phyloP scores from a whole-genome alignment of 148 eudicot genomes.

The Bassia scoparia region DNA sequence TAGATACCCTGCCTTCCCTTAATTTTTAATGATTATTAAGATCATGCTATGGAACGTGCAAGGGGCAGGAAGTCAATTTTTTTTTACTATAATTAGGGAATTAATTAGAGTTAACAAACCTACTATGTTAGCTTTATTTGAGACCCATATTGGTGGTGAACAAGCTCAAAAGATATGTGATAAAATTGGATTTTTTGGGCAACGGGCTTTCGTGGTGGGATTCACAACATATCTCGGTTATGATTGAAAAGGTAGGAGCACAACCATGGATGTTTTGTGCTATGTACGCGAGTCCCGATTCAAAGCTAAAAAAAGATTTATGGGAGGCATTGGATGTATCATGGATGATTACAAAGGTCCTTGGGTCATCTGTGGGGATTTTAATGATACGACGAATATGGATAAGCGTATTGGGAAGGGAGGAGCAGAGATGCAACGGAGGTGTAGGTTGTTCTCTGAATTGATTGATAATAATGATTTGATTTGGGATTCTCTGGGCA shows the following conservation, averaged over 20 bases:
- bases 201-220: neutral
- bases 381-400: too few relatives aligned
- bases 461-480: neutral
- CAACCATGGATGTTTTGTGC: too few relatives aligned
- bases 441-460: neutral
- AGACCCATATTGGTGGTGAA: neutral
- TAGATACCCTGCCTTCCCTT: neutral
- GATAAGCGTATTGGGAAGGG: neutral
- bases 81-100: neutral
- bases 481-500: neutral
- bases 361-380: too few relatives aligned
- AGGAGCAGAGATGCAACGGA: neutral
- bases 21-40: neutral
- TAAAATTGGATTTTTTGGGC: neutral
- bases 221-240: too few relatives aligned
- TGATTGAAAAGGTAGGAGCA: too few relatives aligned
- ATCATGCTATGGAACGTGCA: neutral
- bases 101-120: neutral
- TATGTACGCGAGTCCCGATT: too few relatives aligned
- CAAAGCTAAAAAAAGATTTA: too few relatives aligned
- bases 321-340: too few relatives aligned
- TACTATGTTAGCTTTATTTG: neutral
- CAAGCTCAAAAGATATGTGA: neutral
- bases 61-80: neutral
- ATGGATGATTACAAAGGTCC: too few relatives aligned